Evolutionary conservation across 345 rosid species (phyloP).

Genomic region (Citrus australasica): DNA sequence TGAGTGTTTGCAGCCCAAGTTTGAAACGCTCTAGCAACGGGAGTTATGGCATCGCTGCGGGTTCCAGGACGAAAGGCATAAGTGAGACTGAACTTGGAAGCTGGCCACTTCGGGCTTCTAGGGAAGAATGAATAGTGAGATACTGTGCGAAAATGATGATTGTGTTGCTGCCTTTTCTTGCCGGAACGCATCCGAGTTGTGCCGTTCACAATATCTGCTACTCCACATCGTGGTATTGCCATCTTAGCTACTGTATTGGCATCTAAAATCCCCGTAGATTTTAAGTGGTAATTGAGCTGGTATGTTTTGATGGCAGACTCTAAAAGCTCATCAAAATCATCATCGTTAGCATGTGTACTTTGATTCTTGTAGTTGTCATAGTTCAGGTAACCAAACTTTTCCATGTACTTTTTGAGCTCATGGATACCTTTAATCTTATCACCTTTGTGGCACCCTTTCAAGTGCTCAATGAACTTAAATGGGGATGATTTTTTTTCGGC

Average conservation of each 20-base stretch:
- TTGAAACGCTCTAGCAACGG: slow-evolving; percentile 21
- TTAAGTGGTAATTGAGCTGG: slow-evolving; percentile 28
- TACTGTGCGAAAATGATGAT: slow-evolving; percentile 11
- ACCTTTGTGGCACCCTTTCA: slow-evolving; percentile 35
- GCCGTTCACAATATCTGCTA: slow-evolving; percentile 34
- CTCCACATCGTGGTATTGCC: slow-evolving; percentile 34
- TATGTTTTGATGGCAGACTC: slow-evolving; percentile 33
- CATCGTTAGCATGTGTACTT: neutral
- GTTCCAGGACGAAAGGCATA: slow-evolving; percentile 16
- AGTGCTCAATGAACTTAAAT: slow-evolving; percentile 23
- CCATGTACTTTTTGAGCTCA: slow-evolving; percentile 29
- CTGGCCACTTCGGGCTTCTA: slow-evolving; percentile 27
- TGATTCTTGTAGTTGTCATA: neutral
- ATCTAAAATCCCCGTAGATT: slow-evolving; percentile 23
- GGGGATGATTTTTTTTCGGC: neutral
- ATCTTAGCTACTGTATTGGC: slow-evolving; percentile 15
- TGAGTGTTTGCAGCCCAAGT: slow-evolving; percentile 24
- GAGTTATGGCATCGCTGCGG: neutral
- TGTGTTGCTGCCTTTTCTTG: neutral
- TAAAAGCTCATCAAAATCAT: slow-evolving; percentile 28
- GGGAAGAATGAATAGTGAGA: slow-evolving; percentile 25
- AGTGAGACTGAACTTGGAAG: slow-evolving; percentile 28
- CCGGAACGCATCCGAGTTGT: slow-evolving; percentile 23
- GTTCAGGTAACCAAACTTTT: slow-evolving; percentile 33
- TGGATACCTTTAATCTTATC: slow-evolving; percentile 24